Evolutionary conservation across 805 yeast species (phyloP), one percentile per base, ranked within the genome.

Genomic region (Clavispora asparagi): DNA sequence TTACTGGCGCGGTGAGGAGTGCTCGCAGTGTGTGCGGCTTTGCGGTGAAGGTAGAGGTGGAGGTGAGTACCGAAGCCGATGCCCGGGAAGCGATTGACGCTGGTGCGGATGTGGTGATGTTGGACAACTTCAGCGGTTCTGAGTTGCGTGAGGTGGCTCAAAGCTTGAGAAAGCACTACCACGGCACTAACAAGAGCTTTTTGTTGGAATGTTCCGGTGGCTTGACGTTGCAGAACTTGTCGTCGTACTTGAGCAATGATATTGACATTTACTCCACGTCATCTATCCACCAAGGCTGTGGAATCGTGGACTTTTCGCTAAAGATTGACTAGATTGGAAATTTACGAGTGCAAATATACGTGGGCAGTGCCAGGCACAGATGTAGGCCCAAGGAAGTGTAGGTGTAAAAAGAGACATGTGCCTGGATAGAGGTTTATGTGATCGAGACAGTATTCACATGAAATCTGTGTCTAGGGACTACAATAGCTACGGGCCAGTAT

Each of bases 71-170:
- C 47, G 95, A 87, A 61, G 79, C 68, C 6, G 97, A 90, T 58
- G 98, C 98, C 1, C 73, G 77, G 52, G 97, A 92, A 62, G 98
- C 98, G 25, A 92, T 92, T 57, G 79, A 72, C 13, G 95, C 97
- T 1, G 97, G 98, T 11, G 97, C 97, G 0, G 98, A 91, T 64
- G 87, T 92, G 17, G 84, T 92, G 50, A 91, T 91, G 98, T 76
- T 91, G 59, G 98, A 91, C 61, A 91, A 91, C 63, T 92, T 92
- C 64, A 61, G 74, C 4, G 87, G 89, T 2, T 78, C 74, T 0
- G 85, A 75, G 14, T 71, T 91, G 48, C 81, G 77, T 50, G 54
- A 60, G 0, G 92, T 85, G 16, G 95, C 97, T 0, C 61, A 61
- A 27, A 75, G 66, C 51, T 68, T 91, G 50, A 89, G 84, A 62